phyloP scores from a whole-genome alignment of 768 basidiomycete species.

The Boletus sp. region DNA sequence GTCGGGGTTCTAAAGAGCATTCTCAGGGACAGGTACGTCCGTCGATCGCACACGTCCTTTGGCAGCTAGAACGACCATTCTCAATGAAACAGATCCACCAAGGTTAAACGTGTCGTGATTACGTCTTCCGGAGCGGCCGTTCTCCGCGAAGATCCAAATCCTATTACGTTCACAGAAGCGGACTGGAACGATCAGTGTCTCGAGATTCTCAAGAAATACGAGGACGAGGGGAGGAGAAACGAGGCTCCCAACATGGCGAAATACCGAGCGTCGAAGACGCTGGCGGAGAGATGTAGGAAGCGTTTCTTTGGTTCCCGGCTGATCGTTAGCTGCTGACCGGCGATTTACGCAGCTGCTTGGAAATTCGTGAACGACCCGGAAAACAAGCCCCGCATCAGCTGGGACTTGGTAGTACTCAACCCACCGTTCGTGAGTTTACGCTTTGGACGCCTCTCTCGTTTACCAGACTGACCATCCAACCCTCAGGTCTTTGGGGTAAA shows the following conservation, averaged over 20 bases:
- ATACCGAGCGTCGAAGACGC: slow-evolving; percentile 63
- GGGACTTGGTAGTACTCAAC: slow-evolving; percentile 40
- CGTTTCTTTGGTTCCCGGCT: background rate
- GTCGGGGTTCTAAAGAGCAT: slow-evolving; percentile 58
- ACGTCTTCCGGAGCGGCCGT: slow-evolving; percentile 62
- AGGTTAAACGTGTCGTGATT: slow-evolving; percentile 64
- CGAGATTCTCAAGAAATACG: slow-evolving; percentile 40
- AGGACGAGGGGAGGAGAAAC: slow-evolving; percentile 43
- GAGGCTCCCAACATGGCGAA: slow-evolving; percentile 37
- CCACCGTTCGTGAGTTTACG: slow-evolving; percentile 36
- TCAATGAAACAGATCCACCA: slow-evolving; percentile 28
- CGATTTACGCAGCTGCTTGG: slow-evolving; percentile 44
- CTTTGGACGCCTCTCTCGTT: background rate
- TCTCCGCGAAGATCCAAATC: slow-evolving; percentile 26
- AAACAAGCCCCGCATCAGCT: slow-evolving; percentile 32
- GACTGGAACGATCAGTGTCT: slow-evolving; percentile 58
- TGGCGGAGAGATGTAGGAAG: slow-evolving; percentile 55
- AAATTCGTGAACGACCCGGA: slow-evolving; percentile 33
- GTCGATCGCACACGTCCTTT: background rate
- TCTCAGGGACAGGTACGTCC: slow-evolving; percentile 48
- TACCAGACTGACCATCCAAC: background rate
- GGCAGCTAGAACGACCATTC: background rate
- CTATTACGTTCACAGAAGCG: slow-evolving; percentile 40
- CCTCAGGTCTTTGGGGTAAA: slow-evolving; percentile 30
- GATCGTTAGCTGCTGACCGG: background rate